A percentile compares a stretch with the other conserved stretches of the same genome.
phyloP scores from a whole-genome alignment of 495 filamentous ascomycete genomes.

The Talaromyces adpressus region DNA sequence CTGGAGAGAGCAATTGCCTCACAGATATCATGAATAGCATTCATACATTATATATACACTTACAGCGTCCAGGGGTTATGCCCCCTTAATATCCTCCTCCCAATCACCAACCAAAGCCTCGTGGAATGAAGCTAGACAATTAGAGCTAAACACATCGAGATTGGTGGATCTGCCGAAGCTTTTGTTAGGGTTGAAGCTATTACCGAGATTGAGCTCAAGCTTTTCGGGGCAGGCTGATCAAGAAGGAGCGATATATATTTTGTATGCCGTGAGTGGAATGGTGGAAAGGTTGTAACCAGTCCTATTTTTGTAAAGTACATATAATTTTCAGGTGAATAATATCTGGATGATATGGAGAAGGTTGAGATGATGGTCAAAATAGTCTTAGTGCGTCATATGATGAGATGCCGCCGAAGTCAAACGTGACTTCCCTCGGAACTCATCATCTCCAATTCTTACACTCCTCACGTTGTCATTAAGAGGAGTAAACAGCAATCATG shows the following conservation, averaged over 20 bases:
- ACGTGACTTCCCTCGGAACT: neutral
- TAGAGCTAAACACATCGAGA: slow-evolving; percentile 13
- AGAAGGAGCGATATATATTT: slow-evolving; percentile 14
- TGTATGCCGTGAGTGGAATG: slow-evolving; percentile 12
- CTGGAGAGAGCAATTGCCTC: neutral
- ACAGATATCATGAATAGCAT: neutral
- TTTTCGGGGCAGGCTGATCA: neutral
- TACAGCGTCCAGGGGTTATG: neutral
- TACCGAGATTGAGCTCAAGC: slow-evolving; percentile 11
- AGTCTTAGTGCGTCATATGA: neutral
- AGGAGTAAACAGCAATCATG: neutral
- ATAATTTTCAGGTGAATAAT: neutral
- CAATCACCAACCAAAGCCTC: slow-evolving; percentile 7
- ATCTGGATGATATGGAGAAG: neutral
- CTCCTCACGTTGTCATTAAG: neutral
- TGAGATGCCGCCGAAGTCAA: neutral
- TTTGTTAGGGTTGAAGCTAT: slow-evolving; percentile 19
- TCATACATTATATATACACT: neutral
- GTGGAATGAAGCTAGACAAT: slow-evolving; percentile 12
- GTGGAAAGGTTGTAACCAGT: slow-evolving; percentile 11
- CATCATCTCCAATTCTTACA: neutral
- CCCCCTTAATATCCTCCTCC: neutral
- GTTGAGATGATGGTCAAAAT: neutral
- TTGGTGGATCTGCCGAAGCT: slow-evolving; percentile 18
- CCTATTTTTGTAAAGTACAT: slow-evolving; percentile 12